Evolutionary conservation across 257 asterid genomes (phyloP), one percentile per base, ranked within the genome.

Genomic region (Avicennia marina): DNA sequence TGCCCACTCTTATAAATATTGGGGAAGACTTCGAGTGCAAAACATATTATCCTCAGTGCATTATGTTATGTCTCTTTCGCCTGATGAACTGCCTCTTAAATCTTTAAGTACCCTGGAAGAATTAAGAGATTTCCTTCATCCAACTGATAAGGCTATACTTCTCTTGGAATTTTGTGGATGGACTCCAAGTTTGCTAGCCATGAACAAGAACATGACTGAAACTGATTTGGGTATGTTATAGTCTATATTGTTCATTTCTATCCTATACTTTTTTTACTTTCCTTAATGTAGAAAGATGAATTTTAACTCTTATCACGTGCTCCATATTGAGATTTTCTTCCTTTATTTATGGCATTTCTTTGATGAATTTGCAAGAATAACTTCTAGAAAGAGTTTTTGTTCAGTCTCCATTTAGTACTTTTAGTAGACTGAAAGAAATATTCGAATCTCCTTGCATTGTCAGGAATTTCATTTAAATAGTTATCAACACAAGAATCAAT

Each of bases 141-240:
- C 96, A 71, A 80, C 94, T 40, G 98, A 88, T 73, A 91, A 83
- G 78, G 82, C 89, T 70, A 74, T 91, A 62, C 71, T 91, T 78
- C 96, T 91, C 49, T 67, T 71, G 27, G 96, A 91, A 32, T 79
- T 83, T 60, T 91, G 96, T 81, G 96, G 91, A 60, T 91, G 98
- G 98, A 78, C 87, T 53, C 78, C 77, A 42, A 77, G 65, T 39
- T 73, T 91, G 78, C 71, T 88, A 63, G 71, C 79, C 31, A 59
- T 17, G 64, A 78, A 81, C 39, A 67, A 60, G 56, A 68, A 66
- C 50, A 56, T 19, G 29, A 63, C 73, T 9, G 74, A 51, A 73
- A 63, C 42, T 71, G 72, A 26, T 72, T 53, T 69, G 21, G 78
- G 90, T 85, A 75, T 51, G 63, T 39, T 49, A n/a, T 44, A n/a